Base-by-base conservation (phyloP, 2,329 filamentous ascomycete genomes). In the Arthrobotrys entomopaga region DNA sequence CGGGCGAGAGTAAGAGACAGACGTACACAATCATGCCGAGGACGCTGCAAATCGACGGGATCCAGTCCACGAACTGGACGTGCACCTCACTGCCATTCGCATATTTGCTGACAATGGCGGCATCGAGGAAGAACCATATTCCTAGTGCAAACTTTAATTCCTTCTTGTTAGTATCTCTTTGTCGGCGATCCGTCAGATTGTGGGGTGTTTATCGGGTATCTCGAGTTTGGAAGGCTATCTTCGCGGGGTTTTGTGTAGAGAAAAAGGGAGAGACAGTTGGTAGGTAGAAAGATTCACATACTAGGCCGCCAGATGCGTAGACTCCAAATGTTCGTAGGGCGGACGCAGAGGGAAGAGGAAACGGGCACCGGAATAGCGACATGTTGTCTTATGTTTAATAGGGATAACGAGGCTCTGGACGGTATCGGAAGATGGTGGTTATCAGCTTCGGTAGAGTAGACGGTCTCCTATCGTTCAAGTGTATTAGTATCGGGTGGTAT, bases 11-110 rank as follows among this genome's bases (percentile, higher is more conserved):
- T 34, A 34, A 8, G 11, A 58, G 42, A 13, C 7, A 13, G 13
- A 49, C 67, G 26, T 76, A 78, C 78, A 90, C 87, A 58, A 90
- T 84, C 88, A 90, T 90, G 73, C 88, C 88, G 34, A 90, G 84
- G 73, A 87, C 84, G 49, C 86, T 89, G 83, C 89, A 90, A 82
- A 91, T 90, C 73, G 86, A 86, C 2, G 88, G 89, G 77, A 91
- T 88, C 88, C 88, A 91, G 83, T 91, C 88, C 77, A 90, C 85
- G 81, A 90, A 90, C 80, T 86, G 89, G 79, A 90, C 85, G 81
- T 90, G 87, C 19, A 88, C 84, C 71, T 84, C 81, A 58, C 86
- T 87, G 76, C 85, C 86, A 80, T 90, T 90, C 79, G 84, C 84
- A 70, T 87, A 88, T 78, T 86, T 87, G 59, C 87, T 89, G 82